Percentiles rank a stretch among this genome's conserved stretches.
phyloP scores from a whole-genome alignment of 192 early-diverging fungal genomes.

The Coemansia sp. region DNA sequence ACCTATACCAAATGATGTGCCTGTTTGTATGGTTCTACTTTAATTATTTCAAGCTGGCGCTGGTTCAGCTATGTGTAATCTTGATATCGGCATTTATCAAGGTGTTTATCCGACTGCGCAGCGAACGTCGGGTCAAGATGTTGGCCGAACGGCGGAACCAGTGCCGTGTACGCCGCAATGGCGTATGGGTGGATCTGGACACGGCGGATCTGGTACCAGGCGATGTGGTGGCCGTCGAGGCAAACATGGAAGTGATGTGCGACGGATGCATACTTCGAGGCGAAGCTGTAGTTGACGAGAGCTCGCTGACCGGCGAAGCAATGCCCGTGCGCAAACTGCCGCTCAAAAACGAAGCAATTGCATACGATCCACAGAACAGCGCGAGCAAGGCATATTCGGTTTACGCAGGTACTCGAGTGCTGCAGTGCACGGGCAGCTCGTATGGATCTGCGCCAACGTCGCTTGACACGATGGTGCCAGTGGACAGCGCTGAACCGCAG shows the following conservation, averaged over 20 bases:
- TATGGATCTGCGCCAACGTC: background rate
- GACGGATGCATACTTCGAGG: background rate
- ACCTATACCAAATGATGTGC: background rate
- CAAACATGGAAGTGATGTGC: background rate
- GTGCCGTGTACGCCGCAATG: background rate
- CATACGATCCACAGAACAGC: background rate
- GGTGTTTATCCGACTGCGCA: background rate
- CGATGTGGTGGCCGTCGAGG: background rate
- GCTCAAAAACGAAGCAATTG: background rate
- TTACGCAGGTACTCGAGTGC: background rate
- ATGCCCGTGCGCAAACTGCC: background rate
- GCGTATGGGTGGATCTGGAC: background rate
- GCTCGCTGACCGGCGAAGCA: background rate
- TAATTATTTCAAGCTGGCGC: slow-evolving; percentile 1
- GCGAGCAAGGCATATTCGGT: background rate
- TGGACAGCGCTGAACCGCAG: background rate
- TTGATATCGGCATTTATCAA: background rate
- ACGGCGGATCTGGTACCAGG: background rate
- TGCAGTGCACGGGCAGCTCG: background rate
- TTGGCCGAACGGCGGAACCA: background rate
- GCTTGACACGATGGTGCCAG: background rate
- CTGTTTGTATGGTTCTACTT: background rate
- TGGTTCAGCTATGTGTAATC: background rate
- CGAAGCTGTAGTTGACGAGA: background rate
- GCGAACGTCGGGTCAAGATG: background rate